Conservation (phyloP, 768 basidiomycete genomes). For the Termitomyces sp. region DNA sequence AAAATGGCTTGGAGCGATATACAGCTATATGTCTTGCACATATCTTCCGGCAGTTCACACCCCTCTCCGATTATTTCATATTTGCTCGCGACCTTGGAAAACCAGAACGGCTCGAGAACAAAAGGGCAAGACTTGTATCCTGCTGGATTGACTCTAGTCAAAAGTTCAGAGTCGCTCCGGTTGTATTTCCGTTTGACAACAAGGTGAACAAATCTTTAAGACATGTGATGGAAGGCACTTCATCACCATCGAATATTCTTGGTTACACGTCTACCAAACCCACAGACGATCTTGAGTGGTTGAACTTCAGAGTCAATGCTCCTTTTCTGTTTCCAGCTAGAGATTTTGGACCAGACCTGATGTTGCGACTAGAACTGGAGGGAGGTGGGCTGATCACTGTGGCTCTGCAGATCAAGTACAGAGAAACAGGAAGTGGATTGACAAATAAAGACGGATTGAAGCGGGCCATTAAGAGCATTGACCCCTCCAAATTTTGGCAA, state of each 20-base stretch:
- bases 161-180: neutral
- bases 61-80: neutral
- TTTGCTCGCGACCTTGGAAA: neutral
- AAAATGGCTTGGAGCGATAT: neutral
- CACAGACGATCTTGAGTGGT: neutral
- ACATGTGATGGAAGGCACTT: neutral
- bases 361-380: neutral
- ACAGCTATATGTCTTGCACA: neutral
- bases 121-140: neutral
- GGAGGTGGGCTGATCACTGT: neutral
- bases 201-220: no score
- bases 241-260: neutral
- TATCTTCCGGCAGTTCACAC: neutral
- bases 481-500: neutral
- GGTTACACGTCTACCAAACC: neutral
- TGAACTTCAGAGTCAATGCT: neutral
- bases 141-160: neutral
- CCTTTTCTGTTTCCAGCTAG: neutral
- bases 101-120: neutral
- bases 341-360: neutral
- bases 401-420: neutral
- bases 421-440: neutral
- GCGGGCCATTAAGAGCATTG: neutral
- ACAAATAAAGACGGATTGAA: no score
- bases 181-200: neutral